These are phyloP conservation scores for Xylariales sp. DNA, from an alignment of 2,329 filamentous ascomycete species.

Conservation along the genomic window DNA sequence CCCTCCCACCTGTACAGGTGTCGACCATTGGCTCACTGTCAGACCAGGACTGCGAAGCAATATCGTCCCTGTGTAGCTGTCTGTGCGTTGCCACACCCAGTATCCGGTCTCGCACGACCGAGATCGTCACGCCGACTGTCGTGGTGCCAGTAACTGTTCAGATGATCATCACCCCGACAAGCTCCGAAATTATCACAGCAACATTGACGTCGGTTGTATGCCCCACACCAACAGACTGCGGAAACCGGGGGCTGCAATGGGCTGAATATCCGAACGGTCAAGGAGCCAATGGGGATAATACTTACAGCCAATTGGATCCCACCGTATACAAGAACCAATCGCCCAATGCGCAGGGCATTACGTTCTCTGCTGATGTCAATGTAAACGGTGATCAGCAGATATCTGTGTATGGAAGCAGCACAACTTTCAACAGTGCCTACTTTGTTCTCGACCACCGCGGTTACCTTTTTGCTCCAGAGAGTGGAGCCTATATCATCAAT, in stretches of 20 bases:
- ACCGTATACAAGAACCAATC: neutral
- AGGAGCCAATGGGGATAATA: neutral
- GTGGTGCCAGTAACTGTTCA: neutral
- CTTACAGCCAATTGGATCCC: neutral
- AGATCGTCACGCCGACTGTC: neutral
- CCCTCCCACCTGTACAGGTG: no score
- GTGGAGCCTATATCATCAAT: neutral
- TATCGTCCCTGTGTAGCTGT: no score
- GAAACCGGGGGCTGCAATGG: neutral
- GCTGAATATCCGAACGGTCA: neutral
- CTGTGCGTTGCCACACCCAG: neutral
- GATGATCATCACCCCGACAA: neutral
- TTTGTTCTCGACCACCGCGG: conserved; percentile 2
- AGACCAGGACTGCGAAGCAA: no score
- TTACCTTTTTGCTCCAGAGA: neutral
- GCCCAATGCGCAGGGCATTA: neutral
- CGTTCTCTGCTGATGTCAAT: neutral
- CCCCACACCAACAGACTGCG: neutral
- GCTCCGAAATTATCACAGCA: neutral
- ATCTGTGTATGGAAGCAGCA: neutral
- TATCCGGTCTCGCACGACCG: neutral
- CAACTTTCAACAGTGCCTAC: neutral
- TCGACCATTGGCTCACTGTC: no score
- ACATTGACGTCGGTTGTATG: neutral
- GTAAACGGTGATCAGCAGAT: neutral